Percentiles rank a stretch among this genome's conserved stretches.
Evolutionary conservation across 73 alveolate species (phyloP).

Genomic region (Tetrahymena thermophila): DNA sequence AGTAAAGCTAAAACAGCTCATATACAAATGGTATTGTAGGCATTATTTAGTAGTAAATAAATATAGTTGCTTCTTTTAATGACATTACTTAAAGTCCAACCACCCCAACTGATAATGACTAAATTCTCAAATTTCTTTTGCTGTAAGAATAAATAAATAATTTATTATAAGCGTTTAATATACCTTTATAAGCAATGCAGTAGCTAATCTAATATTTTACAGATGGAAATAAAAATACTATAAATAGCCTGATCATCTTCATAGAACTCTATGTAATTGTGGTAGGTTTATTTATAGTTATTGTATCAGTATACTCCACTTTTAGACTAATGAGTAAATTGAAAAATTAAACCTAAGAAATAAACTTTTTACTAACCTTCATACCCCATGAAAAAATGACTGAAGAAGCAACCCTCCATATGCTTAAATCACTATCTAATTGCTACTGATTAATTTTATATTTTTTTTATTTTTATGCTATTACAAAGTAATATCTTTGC

Average conservation of each 20-base stretch:
- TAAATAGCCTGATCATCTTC: not conserved
- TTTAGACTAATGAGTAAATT: not conserved
- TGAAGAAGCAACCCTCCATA: not conserved
- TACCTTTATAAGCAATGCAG: not conserved
- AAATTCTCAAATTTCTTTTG: not conserved
- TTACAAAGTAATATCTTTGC: no score
- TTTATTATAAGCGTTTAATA: not conserved
- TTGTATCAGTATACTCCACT: not conserved
- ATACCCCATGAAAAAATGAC: not conserved
- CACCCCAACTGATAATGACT: not conserved
- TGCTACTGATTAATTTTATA: not conserved
- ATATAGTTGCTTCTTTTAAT: not conserved
- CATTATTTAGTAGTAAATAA: not conserved
- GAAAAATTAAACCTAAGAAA: not conserved
- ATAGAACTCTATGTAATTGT: not conserved
- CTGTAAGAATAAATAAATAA: not conserved
- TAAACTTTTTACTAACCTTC: not conserved
- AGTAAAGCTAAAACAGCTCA: not conserved
- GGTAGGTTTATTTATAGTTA: not conserved
- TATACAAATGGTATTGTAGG: not conserved
- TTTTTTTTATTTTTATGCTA: no score
- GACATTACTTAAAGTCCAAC: not conserved
- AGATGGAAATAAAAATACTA: not conserved
- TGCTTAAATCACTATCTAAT: not conserved
- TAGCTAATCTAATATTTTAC: not conserved